These are phyloP conservation scores for Synchytrium microbalum DNA, from an alignment of 371 early-diverging fungal species.

Conservation along the genomic window DNA sequence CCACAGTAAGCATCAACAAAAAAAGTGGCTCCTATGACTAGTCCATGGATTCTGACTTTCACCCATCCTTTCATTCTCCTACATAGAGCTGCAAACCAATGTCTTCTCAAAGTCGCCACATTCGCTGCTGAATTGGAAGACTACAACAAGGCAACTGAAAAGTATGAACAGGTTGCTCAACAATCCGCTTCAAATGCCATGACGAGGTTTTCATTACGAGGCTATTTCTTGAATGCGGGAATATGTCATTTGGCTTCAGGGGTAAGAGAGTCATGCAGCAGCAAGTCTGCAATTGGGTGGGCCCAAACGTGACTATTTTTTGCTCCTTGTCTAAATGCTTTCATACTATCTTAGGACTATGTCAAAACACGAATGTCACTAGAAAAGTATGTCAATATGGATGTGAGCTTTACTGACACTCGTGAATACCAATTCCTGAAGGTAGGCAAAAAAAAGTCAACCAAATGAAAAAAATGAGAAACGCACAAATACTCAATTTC, in stretches of 20 bases:
- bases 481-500: too few species aligned
- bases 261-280: too few species aligned
- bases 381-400: conserved; percentile 74
- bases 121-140: conserved; percentile 85
- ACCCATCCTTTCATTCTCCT: background rate
- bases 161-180: conserved; percentile 76
- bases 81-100: conserved; percentile 66
- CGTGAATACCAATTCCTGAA: conserved; percentile 80
- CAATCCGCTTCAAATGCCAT: conserved; percentile 78
- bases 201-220: conserved; percentile 88
- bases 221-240: conserved; percentile 90
- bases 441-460: too few species aligned
- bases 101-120: conserved; percentile 80
- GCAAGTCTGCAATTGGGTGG: too few species aligned
- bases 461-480: too few species aligned
- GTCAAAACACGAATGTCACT: conserved; percentile 65
- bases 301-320: too few species aligned
- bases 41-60: background rate
- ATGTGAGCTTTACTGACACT: conserved; percentile 71
- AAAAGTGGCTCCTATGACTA: too few species aligned
- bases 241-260: too few species aligned
- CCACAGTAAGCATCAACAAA: conserved; percentile 58
- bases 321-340: too few species aligned
- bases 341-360: conserved; percentile 65
- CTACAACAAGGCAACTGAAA: conserved; percentile 78